A percentile compares a stretch with the other conserved stretches of the same genome.
Conservation (phyloP, 2,329 filamentous ascomycete species). For the Aspergillus jensenii region DNA sequence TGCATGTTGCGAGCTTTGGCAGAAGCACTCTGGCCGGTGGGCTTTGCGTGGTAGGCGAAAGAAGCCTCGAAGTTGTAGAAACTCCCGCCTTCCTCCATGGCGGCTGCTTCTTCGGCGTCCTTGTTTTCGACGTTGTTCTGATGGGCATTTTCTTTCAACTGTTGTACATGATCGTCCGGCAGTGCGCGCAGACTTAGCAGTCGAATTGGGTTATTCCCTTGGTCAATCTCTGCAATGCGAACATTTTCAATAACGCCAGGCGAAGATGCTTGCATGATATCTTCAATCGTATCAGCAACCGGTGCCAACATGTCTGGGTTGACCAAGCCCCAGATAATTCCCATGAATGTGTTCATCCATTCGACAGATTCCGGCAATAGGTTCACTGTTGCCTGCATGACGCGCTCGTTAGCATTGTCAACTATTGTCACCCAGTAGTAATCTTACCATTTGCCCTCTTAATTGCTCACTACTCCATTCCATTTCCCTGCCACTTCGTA, state of each 20-base stretch:
- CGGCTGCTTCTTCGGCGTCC: slow-evolving; percentile 82
- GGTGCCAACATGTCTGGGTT: slow-evolving; percentile 94
- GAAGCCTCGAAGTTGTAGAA: slow-evolving; percentile 92
- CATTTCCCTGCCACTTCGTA: slow-evolving; percentile 75
- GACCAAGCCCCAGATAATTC: slow-evolving; percentile 83
- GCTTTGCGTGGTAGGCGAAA: slow-evolving; percentile 86
- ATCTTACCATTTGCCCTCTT: slow-evolving; percentile 70
- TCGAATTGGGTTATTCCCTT: slow-evolving; percentile 85
- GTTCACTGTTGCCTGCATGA: slow-evolving; percentile 69
- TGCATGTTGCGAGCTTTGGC: slow-evolving; percentile 93
- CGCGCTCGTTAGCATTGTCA: not conserved
- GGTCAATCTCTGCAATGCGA: slow-evolving; percentile 89
- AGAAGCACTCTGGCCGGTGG: slow-evolving; percentile 66
- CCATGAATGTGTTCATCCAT: slow-evolving; percentile 91
- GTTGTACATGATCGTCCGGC: slow-evolving; percentile 75
- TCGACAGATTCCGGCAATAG: slow-evolving; percentile 89
- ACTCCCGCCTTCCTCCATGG: slow-evolving; percentile 84
- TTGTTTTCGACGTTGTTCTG: slow-evolving; percentile 77
- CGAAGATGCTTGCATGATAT: slow-evolving; percentile 95
- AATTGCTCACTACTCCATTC: slow-evolving; percentile 89
- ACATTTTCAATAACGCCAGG: slow-evolving; percentile 92
- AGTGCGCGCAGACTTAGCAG: slow-evolving; percentile 85
- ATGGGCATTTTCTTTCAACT: slow-evolving; percentile 78
- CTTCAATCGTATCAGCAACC: slow-evolving; percentile 88
- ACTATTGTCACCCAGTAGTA: not conserved